phyloP scores from a whole-genome alignment of 169 alveolate genomes.

The Plasmodium vinckei region DNA sequence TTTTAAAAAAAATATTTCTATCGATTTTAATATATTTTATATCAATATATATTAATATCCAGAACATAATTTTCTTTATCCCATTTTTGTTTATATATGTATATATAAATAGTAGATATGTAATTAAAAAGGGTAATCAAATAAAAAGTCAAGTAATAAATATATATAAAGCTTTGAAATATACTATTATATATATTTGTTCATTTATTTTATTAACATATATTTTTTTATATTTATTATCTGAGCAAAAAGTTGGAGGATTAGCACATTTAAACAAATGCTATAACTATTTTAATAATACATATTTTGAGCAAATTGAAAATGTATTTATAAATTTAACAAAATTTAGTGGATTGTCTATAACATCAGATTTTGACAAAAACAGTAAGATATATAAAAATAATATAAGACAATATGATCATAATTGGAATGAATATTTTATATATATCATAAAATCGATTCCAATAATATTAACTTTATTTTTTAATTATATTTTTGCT shows the following conservation, averaged over 20 bases:
- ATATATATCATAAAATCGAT: neutral
- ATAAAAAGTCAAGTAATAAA: constrained; percentile 26
- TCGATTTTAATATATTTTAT: constrained; percentile 34
- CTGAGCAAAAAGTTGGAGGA: constrained; percentile 2
- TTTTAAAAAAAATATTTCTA: constrained; percentile 35
- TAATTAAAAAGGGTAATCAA: constrained; percentile 49
- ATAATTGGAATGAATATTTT: neutral
- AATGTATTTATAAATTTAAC: neutral
- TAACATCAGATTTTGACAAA: neutral
- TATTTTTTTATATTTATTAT: constrained; percentile 31
- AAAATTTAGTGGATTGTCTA: neutral
- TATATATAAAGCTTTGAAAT: constrained; percentile 20
- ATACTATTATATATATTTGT: constrained; percentile 14
- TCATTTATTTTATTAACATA: constrained; percentile 13
- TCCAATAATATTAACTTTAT: constrained; percentile 27
- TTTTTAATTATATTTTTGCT: constrained; percentile 44
- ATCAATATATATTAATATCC: constrained; percentile 28
- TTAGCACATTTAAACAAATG: neutral
- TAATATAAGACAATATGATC: neutral
- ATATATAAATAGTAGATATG: constrained; percentile 52
- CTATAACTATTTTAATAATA: constrained; percentile 1
- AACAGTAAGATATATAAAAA: neutral
- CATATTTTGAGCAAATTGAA: constrained; percentile 14
- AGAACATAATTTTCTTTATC: constrained; percentile 25
- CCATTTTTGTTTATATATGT: constrained; percentile 59